These are phyloP conservation scores for Phytophthora fragariae DNA, from an alignment of 352 stramenopile genomes.

Conservation along the genomic window DNA sequence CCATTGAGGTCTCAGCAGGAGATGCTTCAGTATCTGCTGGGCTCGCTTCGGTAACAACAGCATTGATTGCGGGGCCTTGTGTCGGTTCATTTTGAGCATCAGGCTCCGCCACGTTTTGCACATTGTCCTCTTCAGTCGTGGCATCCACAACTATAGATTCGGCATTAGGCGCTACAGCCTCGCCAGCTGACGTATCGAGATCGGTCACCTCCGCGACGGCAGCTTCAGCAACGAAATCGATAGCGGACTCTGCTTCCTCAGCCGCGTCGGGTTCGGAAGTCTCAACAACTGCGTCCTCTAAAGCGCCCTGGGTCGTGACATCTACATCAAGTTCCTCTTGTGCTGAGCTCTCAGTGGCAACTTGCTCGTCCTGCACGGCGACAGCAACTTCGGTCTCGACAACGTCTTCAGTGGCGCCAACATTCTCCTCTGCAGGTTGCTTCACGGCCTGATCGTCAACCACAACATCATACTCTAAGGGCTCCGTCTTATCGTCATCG, in stretches of 20 bases:
- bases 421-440: not conserved
- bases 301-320: not conserved
- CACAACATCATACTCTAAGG: not conserved
- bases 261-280: not conserved
- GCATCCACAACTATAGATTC: too few relatives aligned
- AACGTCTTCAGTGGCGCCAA: not conserved
- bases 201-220: too few relatives aligned
- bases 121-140: too few relatives aligned
- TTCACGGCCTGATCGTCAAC: not conserved
- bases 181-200: too few relatives aligned
- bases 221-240: not conserved
- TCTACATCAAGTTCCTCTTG: not conserved
- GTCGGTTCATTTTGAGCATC: not conserved
- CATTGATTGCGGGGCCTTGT: not conserved
- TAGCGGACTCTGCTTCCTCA: not conserved
- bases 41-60: not conserved
- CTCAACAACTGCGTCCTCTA: not conserved
- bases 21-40: not conserved
- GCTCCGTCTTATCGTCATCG: not conserved
- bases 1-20: too few relatives aligned
- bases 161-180: too few relatives aligned
- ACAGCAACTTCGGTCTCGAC: not conserved
- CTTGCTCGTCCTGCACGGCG: not conserved
- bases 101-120: not conserved
- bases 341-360: not conserved